Percentiles rank a stretch among this genome's conserved stretches.
Evolutionary conservation across 495 filamentous ascomycete species (phyloP).

Genomic region (Trichoderma virens): DNA sequence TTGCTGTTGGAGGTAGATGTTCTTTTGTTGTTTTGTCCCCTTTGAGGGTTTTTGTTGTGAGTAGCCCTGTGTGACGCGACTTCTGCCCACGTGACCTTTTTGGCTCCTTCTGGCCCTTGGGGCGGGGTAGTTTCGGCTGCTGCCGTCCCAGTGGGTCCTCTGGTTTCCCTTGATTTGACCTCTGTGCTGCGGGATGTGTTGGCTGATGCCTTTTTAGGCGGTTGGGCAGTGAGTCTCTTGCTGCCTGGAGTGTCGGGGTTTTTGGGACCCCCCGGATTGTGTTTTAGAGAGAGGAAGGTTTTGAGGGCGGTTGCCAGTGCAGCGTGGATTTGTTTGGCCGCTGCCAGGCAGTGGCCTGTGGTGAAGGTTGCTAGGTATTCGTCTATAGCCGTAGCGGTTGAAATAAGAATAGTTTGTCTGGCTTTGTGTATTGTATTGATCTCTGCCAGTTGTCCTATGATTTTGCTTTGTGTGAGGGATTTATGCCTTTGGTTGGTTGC

Average conservation of each 20-base stretch:
- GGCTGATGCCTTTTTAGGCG: background rate
- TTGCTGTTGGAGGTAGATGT: background rate
- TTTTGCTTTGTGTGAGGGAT: background rate
- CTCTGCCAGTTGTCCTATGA: background rate
- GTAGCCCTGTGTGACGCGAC: background rate
- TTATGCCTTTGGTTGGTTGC: background rate
- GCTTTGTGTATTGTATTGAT: background rate
- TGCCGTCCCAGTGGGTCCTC: background rate
- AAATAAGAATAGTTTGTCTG: background rate
- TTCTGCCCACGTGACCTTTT: background rate
- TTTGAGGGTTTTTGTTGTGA: background rate
- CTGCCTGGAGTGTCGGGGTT: background rate
- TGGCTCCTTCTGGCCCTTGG: background rate
- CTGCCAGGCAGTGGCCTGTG: background rate
- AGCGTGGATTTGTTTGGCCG: background rate
- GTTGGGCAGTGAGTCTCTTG: background rate
- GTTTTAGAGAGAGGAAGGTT: background rate
- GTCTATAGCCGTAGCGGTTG: background rate
- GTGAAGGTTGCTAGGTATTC: background rate
- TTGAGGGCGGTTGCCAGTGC: background rate
- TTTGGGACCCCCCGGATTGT: background rate
- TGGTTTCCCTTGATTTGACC: background rate
- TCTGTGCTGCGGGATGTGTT: background rate
- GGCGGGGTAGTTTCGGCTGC: background rate
- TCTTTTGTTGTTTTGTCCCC: background rate